Evolutionary conservation across 2,329 filamentous ascomycete genomes (phyloP), one percentile per base, ranked within the genome.

Genomic region (Neurospora sp.): DNA sequence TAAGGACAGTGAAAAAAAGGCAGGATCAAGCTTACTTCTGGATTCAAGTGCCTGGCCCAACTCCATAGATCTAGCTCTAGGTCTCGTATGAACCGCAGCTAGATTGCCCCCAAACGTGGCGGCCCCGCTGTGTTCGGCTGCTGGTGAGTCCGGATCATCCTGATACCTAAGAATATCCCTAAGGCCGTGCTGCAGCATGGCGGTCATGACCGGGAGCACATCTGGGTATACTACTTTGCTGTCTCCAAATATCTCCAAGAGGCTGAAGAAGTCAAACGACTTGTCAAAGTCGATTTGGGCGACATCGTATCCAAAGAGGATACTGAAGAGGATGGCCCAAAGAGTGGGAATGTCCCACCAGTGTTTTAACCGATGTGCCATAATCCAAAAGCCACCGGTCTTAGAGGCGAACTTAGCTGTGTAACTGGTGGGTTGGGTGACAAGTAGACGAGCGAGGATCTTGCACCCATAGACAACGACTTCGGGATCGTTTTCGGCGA

Each of bases 311-410:
- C 92, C 93, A 76, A 99, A 97, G 2, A 99, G 80, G 28, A 98
- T 91, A 68, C 92, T 90, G 79, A 99, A 92, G 77, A 92, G 93
- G 62, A 96, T 90, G 0, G 91, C 89, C 96, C 96, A 98, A 36
- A 98, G 80, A 0, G 89, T 88, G 2, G 93, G 88, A 17, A 93
- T 86, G 76, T 92, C 90, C 95, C 96, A 99, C 89, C 94, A 97
- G 75, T 90, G 85, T 76, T 90, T 93, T 4, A 99, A 81, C 39
- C 93, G 88, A 75, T 91, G 87, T 43, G 91, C 91, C 88, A 98
- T 90, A 72, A 97, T 91, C 40, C 86, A 85, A 78, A 97, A 97
- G 1, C 96, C 96, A 38, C 93, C 93, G 11, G 91, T 93, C 80
- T 96, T 97, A 15, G 79, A 82, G 1, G 90, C 85, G 74, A 99